Base-by-base conservation (phyloP, 139 green algal species). In the Zygnema circumcarinatum region DNA sequence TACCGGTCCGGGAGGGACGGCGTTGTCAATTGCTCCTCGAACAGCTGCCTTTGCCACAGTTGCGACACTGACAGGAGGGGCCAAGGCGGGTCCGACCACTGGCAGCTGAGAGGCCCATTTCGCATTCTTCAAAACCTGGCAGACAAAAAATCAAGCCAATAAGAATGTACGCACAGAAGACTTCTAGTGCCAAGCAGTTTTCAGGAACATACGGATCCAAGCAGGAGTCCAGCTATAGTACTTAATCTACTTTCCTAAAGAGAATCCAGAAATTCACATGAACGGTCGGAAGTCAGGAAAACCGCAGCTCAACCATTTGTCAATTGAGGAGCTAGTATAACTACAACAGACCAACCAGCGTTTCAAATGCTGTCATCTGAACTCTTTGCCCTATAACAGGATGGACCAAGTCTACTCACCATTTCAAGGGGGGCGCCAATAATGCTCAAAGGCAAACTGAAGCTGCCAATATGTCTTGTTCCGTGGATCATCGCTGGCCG, bases 1-100 rank as follows among this genome's bases (percentile, higher is more conserved):
- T 74, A 88, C 25, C 2, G 53, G 31, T n/a, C 82, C 82, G 2
- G 82, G 82, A 36, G 82, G 67, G 2, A 88, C 22, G 38, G 72
- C 82, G 73, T 88, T 88, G 82, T 88, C 72, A 11, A 16, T 87
- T 32, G 82, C 82, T 11, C 2, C 82, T 3, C 69, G 35, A 11
- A 88, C 82, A 38, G 82, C 82, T 35, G 82, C 82, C 74, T 88
- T 88, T 21, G 82, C 82, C 16, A 88, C 72, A 31, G 82, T 72
- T n/a, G 69, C 32, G 7, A 85, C 82, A 22, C 16, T 88, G 73
- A 88, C 36, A 38, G 82, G 82, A 21, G 82, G 82, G 16, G 72
- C 73, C 16, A 88, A 40, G 11, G 38, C 69, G 2, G 82, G 36
- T 38, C 82, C 82, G 22, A 88, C 73, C n/a, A 88, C 7, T 32